These are phyloP conservation scores for Tetraselmis chui DNA, from an alignment of 139 green algal genomes.

Conservation along the genomic window DNA sequence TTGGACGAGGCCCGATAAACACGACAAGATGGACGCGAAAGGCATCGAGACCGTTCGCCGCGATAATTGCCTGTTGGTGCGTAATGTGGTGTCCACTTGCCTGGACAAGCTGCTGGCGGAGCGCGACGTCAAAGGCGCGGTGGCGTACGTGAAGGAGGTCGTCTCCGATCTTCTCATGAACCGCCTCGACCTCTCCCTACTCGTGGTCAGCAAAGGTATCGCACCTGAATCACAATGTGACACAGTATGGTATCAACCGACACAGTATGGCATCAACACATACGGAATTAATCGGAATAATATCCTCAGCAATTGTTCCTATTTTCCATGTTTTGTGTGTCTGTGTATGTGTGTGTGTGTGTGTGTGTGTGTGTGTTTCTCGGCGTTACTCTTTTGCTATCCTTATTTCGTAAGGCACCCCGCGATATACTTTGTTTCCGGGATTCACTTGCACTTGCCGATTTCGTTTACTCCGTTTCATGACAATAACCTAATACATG, in stretches of 20 bases:
- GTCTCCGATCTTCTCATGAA: constrained; percentile 97
- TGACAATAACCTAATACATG: too few relatives aligned
- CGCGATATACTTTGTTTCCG: too few relatives aligned
- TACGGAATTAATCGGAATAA: too few relatives aligned
- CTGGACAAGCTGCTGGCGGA: constrained; percentile 90
- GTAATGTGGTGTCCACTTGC: constrained; percentile 76
- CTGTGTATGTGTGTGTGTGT: constrained; percentile 17
- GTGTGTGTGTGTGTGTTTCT: constrained; percentile 9
- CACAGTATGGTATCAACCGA: too few relatives aligned
- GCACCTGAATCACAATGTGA: too few relatives aligned
- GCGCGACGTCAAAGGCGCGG: constrained; percentile 60
- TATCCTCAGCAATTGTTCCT: too few relatives aligned
- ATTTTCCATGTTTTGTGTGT: too few relatives aligned
- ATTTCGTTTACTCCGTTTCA: too few relatives aligned
- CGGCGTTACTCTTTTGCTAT: too few relatives aligned
- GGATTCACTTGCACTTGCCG: too few relatives aligned
- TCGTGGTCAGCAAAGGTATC: constrained; percentile 92
- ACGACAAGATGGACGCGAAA: constrained; percentile 98
- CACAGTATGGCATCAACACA: too few relatives aligned
- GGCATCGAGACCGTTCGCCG: constrained; percentile 97
- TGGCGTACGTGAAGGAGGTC: constrained; percentile 81
- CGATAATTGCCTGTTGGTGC: constrained; percentile 96
- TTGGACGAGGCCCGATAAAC: constrained; percentile 87
- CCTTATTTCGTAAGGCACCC: too few relatives aligned
- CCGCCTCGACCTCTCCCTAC: constrained; percentile 88